Evolutionary conservation across 495 filamentous ascomycete species (phyloP), one percentile per base, ranked within the genome.

Genomic region (Penicillium goetzii): DNA sequence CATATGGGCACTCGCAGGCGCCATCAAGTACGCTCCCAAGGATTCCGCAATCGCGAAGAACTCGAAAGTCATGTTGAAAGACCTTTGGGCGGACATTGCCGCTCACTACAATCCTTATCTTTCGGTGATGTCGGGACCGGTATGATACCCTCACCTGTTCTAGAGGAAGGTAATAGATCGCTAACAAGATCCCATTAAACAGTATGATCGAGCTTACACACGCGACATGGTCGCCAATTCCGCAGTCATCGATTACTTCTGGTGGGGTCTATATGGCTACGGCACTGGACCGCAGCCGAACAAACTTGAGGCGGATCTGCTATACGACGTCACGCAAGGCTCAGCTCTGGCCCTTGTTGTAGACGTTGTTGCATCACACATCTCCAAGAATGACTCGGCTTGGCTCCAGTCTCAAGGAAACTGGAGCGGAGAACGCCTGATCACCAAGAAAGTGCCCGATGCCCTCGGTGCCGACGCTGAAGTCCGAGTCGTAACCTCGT

Each of bases 101-200:
- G 55, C 63, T 43, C 71, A 73, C 59, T 73, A 71, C 40, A 73
- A 69, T 33, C 63, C 68, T 10, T 73, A 73, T 41, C 69, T 72
- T 41, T 59, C 25, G 1, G 52, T 53, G 4, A 65, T 68, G 58
- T 63, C 62, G 2, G 66, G 66, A 9, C 66, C 66, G 26, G 65
- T 68, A 58, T 12, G 58, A 49, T 30, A 26, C 40, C 21, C 47
- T 23, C 21, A 7, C 38, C 8, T 9, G 10, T 32, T 19, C 15
- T 15, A 58, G 17, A 10, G 11, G 5, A 15, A 17, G 14, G 0
- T 14, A 14, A 38, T 8, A 2, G 2, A 17, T 23, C 23, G 6
- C 62, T 64, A 60, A 64, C 57, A 59, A 23, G 56, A 63, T n/a
- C 33, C 52, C 12, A 28, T 58, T 1, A 26, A 58, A 54, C 56